phyloP scores from a whole-genome alignment of 306 rosid species.

The Biancaea sappan region DNA sequence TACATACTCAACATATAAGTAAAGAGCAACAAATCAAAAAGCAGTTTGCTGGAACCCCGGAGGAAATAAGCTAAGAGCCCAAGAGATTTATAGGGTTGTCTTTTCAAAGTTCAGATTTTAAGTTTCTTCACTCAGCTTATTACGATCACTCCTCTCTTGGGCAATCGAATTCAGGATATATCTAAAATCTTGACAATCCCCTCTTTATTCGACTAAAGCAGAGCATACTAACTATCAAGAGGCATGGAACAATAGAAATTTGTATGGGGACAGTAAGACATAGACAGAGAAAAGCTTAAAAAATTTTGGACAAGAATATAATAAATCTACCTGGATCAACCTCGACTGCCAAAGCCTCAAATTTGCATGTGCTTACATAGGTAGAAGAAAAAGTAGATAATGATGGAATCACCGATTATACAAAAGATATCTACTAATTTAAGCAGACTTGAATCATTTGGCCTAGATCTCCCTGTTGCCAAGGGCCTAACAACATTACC shows the following conservation, averaged over 20 bases:
- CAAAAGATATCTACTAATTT: slow-evolving; percentile 1
- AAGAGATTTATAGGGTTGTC: slow-evolving; percentile 10
- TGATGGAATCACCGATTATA: background rate
- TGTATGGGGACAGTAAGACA: background rate
- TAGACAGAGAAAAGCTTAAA: background rate
- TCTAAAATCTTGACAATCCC: background rate
- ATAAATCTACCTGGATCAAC: slow-evolving; percentile 12
- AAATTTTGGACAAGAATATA: background rate
- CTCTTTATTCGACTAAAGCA: slow-evolving; percentile 15
- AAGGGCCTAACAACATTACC: background rate
- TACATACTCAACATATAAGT: no score
- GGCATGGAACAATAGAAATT: background rate
- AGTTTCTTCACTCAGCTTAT: background rate
- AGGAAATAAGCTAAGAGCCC: slow-evolving; percentile 2
- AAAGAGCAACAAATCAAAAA: slow-evolving; percentile 8
- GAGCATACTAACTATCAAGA: background rate
- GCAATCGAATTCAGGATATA: slow-evolving; percentile 2
- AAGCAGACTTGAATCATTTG: slow-evolving; percentile 10
- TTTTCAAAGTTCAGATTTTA: slow-evolving; percentile 2
- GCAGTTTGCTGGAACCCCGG: slow-evolving; percentile 24
- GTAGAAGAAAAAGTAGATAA: background rate
- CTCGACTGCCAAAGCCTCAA: slow-evolving; percentile 3
- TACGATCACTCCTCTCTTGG: slow-evolving; percentile 5
- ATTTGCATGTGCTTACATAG: slow-evolving; percentile 9
- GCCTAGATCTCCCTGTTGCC: slow-evolving; percentile 30